Conservation (phyloP, 2,329 filamentous ascomycete genomes). For the Dothiorella sarmentorum region DNA sequence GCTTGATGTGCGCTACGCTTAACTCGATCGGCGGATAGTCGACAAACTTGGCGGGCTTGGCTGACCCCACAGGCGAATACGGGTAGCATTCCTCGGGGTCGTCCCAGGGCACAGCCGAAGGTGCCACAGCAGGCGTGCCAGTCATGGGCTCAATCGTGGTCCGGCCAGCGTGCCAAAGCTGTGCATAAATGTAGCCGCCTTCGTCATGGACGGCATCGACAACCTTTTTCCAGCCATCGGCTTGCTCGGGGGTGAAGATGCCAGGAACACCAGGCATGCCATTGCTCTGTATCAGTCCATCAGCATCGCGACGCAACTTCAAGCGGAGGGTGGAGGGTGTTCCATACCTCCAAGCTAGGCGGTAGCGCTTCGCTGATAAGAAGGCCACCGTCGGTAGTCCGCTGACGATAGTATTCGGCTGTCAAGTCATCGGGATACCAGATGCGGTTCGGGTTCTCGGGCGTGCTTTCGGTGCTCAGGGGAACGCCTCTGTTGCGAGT, state of each 20-base stretch:
- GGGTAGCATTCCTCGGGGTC: slow-evolving; percentile 42
- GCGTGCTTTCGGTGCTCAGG: slow-evolving; percentile 39
- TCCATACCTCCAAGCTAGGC: slow-evolving; percentile 43
- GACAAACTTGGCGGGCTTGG: slow-evolving; percentile 34
- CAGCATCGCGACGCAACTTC: background rate
- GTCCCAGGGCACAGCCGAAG: slow-evolving; percentile 47
- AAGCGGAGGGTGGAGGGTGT: background rate
- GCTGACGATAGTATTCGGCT: slow-evolving; percentile 54
- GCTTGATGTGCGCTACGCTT: slow-evolving; percentile 46
- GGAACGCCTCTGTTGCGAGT: slow-evolving; percentile 48
- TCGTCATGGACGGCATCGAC: slow-evolving; percentile 51
- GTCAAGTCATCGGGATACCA: slow-evolving; percentile 49
- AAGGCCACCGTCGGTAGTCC: slow-evolving; percentile 53
- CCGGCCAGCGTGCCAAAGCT: slow-evolving; percentile 49
- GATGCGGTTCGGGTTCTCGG: slow-evolving; percentile 47
- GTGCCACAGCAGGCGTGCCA: slow-evolving; percentile 36
- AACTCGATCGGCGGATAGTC: slow-evolving; percentile 36
- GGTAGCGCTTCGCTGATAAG: slow-evolving; percentile 58
- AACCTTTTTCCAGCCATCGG: slow-evolving; percentile 50
- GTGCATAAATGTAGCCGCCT: slow-evolving; percentile 47
- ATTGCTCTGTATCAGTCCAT: slow-evolving; percentile 4
- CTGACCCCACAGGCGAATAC: slow-evolving; percentile 36
- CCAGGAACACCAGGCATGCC: slow-evolving; percentile 35
- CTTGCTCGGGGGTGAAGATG: slow-evolving; percentile 39
- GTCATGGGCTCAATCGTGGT: slow-evolving; percentile 40